Evolutionary conservation across 139 green algal species (phyloP), one percentile per base, ranked within the genome.

Genomic region (Micractinium sp.): DNA sequence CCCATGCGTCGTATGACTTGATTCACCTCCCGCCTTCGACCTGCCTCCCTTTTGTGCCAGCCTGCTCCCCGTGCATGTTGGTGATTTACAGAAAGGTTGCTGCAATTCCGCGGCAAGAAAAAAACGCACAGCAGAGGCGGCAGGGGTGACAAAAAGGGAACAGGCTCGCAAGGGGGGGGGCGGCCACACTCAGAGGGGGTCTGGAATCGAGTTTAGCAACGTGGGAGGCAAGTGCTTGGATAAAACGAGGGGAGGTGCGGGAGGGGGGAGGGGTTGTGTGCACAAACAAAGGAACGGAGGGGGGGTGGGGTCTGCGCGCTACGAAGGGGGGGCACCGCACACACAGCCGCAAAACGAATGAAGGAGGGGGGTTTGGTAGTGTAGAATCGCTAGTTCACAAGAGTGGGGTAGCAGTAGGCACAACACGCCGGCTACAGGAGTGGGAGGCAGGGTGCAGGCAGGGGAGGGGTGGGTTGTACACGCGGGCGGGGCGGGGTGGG

Each of bases 311-410:
- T 56, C 47, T 56, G 71, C 71, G 31, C 71, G 71, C 71, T 77
- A 77, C 47, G 47, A 56, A 56, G 47, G 47, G 47, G 47, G 71
- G 31, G 71, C 71, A 77, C 35, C 33, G 31, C 71, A 33, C 71
- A 77, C 71, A 77, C 33, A 22, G 71, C 71, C 71, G 71, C 71
- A 77, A 9, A 77, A 77, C 71, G 31, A 77, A 77, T 77, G 71
- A 77, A 77, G 71, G 71, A 77, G 71, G 47, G 47, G 47, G 47
- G 47, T 56, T n/a, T 56, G 71, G 71, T 38, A 77, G 71, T 36
- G 29, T 39, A 77, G 71, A 31, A 77, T 38, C 35, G 31, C 71
- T 77, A 77, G 27, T 77, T n/a, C 71, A 77, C 71, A 77, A 14
- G 31, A 77, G 71, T n/a, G 71, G 71, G 31, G 31, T 38, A 33